A percentile compares a stretch with the other conserved stretches of the same genome.
These are phyloP conservation scores for Thinopyrum elongatum DNA, from an alignment of 176 grass and related monocot species.

Conservation along the genomic window DNA sequence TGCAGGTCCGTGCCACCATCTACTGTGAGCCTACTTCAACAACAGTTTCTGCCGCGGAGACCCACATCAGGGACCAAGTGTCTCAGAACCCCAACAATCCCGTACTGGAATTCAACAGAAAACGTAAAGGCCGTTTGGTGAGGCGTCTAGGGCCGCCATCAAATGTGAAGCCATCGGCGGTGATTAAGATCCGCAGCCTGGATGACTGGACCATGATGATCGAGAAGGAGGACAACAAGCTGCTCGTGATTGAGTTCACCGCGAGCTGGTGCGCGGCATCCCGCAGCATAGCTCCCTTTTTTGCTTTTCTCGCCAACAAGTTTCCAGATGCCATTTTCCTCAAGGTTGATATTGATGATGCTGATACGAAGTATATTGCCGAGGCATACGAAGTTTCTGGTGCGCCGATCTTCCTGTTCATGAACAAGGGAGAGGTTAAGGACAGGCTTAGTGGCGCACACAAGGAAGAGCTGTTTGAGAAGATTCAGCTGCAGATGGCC, in stretches of 20 bases:
- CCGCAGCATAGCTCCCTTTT: slow-evolving; percentile 21
- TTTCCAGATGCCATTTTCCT: slow-evolving; percentile 25
- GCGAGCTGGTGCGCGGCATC: slow-evolving; percentile 4
- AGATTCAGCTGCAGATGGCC: not conserved
- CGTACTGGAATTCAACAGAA: not conserved
- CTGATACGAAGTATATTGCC: not conserved
- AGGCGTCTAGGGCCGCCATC: not conserved
- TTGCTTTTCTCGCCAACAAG: slow-evolving; percentile 17
- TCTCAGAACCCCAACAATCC: slow-evolving; percentile 7
- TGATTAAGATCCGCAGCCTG: slow-evolving; percentile 27
- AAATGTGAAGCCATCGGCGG: not conserved
- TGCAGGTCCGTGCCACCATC: not conserved
- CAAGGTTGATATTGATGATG: slow-evolving; percentile 37
- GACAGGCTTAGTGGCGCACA: slow-evolving; percentile 10
- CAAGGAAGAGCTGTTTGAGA: slow-evolving; percentile 26
- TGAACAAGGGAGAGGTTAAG: not conserved
- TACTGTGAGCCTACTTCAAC: not conserved
- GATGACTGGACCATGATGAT: slow-evolving; percentile 31
- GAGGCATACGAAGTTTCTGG: not conserved
- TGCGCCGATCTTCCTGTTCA: slow-evolving; percentile 36
- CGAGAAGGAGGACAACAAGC: slow-evolving; percentile 25
- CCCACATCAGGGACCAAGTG: slow-evolving; percentile 1
- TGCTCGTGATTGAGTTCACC: slow-evolving; percentile 39
- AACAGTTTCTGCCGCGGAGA: not conserved
- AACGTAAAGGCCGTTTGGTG: too few species aligned